phyloP scores from a whole-genome alignment of 106 monocot species.

The Platanthera guangdongensis region DNA sequence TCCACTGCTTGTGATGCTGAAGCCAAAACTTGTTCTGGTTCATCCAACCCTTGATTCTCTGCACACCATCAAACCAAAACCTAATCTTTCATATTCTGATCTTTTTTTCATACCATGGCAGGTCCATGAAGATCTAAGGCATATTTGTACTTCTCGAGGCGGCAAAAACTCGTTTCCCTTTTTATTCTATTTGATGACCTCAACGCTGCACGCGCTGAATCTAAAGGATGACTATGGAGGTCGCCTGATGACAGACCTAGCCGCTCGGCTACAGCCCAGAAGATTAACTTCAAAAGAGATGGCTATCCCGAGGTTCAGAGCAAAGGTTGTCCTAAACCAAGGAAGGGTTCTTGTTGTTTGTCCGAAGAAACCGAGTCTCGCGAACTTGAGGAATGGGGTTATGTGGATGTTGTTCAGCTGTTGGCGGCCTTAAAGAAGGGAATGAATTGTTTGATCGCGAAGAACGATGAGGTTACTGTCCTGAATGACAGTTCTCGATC shows the following conservation, averaged over 20 bases:
- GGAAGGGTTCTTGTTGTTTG: slow-evolving; percentile 32
- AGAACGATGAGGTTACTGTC: background rate
- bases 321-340: slow-evolving; percentile 31
- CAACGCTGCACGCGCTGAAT: slow-evolving; percentile 25
- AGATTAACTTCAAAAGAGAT: slow-evolving; percentile 19
- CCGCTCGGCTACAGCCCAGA: slow-evolving; percentile 38
- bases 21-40: slow-evolving; percentile 49
- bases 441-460: slow-evolving; percentile 17
- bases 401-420: slow-evolving; percentile 24
- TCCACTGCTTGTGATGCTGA: slow-evolving; percentile 35
- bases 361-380: background rate
- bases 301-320: slow-evolving; percentile 46
- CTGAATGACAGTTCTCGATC: background rate
- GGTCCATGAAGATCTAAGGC: slow-evolving; percentile 44
- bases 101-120: slow-evolving; percentile 12
- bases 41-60: background rate
- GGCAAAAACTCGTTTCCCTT: slow-evolving; percentile 2
- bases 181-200: slow-evolving; percentile 34
- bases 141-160: background rate
- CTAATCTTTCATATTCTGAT: background rate
- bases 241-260: slow-evolving; percentile 26
- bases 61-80: too few species aligned
- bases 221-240: slow-evolving; percentile 21
- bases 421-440: slow-evolving; percentile 25
- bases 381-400: slow-evolving; percentile 24